Base-by-base conservation (phyloP, 2,329 filamentous ascomycete species). In the Alternaria novae-zelandiae region DNA sequence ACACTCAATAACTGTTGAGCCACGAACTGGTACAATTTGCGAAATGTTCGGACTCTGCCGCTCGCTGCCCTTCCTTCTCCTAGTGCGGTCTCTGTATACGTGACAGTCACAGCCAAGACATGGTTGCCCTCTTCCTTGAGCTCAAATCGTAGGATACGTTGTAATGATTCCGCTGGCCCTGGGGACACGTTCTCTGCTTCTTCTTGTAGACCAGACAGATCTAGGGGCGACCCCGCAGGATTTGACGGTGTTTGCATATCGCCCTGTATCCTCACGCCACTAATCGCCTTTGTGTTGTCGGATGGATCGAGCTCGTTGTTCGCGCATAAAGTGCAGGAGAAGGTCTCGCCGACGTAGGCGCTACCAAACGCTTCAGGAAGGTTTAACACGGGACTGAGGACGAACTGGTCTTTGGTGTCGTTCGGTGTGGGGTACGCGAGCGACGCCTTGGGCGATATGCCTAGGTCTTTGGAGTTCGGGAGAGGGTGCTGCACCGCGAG, bases 21-120 rank as follows among this genome's bases (percentile, higher is more conserved):
- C 59, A 96, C 90, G 77, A 99, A 99, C 79, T 98, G 96, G 80
- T 98, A 99, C 64, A 99, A 83, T 82, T 98, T 98, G 69, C 95
- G 86, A 77, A 98, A 98, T 10, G 93, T 97, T 63, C 96, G 86
- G 41, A 92, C 90, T 54, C 93, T 87, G 5, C 86, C 86, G 59
- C 84, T 84, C 3, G 84, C 85, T 21, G 85, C 84, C 66, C 66
- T 82, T 28, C 74, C 79, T 56, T 78, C 78, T 30, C 75, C 74
- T 71, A 91, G 84, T n/a, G 86, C 87, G 0, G 92, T 94, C 81
- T 98, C 95, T 58, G 94, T 96, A 81, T 98, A 98, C 69, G 91
- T 95, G 63, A 98, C 92, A 57, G 93, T 97, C 64, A 98, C 94
- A 7, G 93, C 93, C 8, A 99, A 86, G 12, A 97, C 93, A 80